Evolutionary conservation across 2,329 filamentous ascomycete genomes (phyloP).

Genomic region (Botrytis tulipae): DNA sequence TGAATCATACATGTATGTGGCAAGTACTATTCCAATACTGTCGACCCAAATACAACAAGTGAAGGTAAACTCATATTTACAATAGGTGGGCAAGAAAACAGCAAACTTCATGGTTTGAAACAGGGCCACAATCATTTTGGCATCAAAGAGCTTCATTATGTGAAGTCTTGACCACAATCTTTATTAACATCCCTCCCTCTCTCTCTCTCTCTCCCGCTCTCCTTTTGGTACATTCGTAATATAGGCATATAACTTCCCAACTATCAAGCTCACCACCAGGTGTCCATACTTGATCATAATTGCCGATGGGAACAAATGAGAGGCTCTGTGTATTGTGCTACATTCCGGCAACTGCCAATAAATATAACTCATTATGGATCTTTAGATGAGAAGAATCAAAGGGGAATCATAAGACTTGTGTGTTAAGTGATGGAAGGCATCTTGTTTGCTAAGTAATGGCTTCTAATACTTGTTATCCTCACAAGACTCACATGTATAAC

Average conservation of each 20-base stretch:
- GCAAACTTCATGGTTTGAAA: not conserved
- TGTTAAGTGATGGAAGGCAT: not conserved
- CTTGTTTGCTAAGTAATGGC: not conserved
- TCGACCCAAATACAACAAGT: too few species aligned
- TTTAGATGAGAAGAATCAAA: not conserved
- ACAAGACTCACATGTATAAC: not conserved
- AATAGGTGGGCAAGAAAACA: not conserved
- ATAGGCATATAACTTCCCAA: not conserved
- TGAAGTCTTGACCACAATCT: not conserved
- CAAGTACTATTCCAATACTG: not conserved
- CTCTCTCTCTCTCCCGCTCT: too few species aligned
- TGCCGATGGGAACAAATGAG: not conserved
- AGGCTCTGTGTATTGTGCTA: not conserved
- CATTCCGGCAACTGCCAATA: constrained; percentile 9
- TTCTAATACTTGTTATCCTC: not conserved
- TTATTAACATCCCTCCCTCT: not conserved
- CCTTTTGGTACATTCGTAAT: not conserved
- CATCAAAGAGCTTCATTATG: not conserved
- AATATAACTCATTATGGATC: not conserved
- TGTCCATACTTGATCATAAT: not conserved
- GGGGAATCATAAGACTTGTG: not conserved
- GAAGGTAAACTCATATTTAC: not conserved
- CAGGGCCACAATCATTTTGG: not conserved
- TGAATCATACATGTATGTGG: not conserved
- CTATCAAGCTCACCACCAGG: not conserved